Percentiles rank a stretch among this genome's conserved stretches.
phyloP scores from a whole-genome alignment of 2,329 filamentous ascomycete genomes.

The Elsinoe arachidis region DNA sequence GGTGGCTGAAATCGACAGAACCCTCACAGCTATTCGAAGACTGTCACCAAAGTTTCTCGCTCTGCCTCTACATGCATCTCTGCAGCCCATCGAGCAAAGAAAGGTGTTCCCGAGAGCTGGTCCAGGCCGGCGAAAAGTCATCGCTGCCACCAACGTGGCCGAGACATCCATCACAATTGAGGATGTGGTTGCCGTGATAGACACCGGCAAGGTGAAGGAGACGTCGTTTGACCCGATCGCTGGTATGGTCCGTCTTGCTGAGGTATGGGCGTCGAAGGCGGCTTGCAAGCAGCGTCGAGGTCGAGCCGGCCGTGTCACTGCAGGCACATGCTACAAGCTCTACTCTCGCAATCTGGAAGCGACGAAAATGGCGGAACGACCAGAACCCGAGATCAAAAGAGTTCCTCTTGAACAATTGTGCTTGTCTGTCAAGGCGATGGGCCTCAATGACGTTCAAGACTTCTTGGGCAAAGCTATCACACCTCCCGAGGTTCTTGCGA shows the following conservation, averaged over 20 bases:
- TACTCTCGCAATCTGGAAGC: constrained; percentile 78
- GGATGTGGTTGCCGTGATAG: constrained; percentile 91
- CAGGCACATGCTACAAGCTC: constrained; percentile 88
- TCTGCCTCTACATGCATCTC: constrained; percentile 81
- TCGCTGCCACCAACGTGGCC: constrained; percentile 92
- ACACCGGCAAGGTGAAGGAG: constrained; percentile 92
- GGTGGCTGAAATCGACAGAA: constrained; percentile 80
- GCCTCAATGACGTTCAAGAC: constrained; percentile 66
- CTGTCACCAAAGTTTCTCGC: constrained; percentile 59
- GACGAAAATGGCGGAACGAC: constrained; percentile 73
- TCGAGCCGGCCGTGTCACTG: constrained; percentile 84
- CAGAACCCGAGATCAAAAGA: constrained; percentile 86
- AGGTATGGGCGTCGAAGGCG: constrained; percentile 89
- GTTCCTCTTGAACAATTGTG: constrained; percentile 93
- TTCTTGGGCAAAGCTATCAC: constrained; percentile 85
- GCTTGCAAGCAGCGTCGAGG: constrained; percentile 92
- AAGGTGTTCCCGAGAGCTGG: constrained; percentile 74
- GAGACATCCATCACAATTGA: constrained; percentile 99
- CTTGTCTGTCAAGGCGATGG: constrained; percentile 91
- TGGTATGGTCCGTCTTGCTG: constrained; percentile 89
- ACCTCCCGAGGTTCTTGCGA: constrained; percentile 74
- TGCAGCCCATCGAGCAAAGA: constrained; percentile 80
- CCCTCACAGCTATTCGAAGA: constrained; percentile 58
- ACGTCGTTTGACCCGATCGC: constrained; percentile 86
- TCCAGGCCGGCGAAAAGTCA: constrained; percentile 75